Evolutionary conservation across 1,284 basidiomycete species (phyloP).

Genomic region (Ustilago bromivora): DNA sequence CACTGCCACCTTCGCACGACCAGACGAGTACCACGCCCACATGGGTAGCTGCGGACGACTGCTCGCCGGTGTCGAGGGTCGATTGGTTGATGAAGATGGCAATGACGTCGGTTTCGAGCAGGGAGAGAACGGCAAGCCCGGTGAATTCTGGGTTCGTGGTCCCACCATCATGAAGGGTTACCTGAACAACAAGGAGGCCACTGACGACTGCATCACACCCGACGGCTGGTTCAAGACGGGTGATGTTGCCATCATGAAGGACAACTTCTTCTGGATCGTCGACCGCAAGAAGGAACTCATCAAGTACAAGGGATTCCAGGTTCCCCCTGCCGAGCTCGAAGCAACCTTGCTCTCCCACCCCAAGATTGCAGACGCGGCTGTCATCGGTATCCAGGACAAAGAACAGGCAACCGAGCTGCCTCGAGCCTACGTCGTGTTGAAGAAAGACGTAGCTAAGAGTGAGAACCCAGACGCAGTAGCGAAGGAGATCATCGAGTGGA

Average conservation of each 20-base stretch:
- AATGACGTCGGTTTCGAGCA: constrained; percentile 69
- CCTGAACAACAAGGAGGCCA: constrained; percentile 50
- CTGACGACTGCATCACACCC: constrained; percentile 49
- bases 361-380: constrained; percentile 55
- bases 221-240: constrained; percentile 63
- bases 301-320: constrained; percentile 64
- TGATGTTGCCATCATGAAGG: constrained; percentile 55
- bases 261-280: constrained; percentile 61
- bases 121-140: constrained; percentile 72
- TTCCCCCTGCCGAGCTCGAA: constrained; percentile 60
- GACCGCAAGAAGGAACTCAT: constrained; percentile 63
- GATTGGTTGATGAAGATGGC: constrained; percentile 76
- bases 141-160: constrained; percentile 53
- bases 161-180: constrained; percentile 58
- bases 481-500: constrained; percentile 66
- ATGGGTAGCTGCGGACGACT: constrained; percentile 74
- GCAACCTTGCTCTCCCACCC: constrained; percentile 47
- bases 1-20: constrained; percentile 68
- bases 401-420: constrained; percentile 61
- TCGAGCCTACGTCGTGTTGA: constrained; percentile 67
- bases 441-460: constrained; percentile 31
- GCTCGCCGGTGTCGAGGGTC: constrained; percentile 81
- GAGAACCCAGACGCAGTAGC: constrained; percentile 49
- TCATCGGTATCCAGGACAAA: constrained; percentile 42
- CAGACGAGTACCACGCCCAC: constrained; percentile 45